These are phyloP conservation scores for Elsinoe ampelina DNA, from an alignment of 2,329 filamentous ascomycete genomes.

Conservation along the genomic window DNA sequence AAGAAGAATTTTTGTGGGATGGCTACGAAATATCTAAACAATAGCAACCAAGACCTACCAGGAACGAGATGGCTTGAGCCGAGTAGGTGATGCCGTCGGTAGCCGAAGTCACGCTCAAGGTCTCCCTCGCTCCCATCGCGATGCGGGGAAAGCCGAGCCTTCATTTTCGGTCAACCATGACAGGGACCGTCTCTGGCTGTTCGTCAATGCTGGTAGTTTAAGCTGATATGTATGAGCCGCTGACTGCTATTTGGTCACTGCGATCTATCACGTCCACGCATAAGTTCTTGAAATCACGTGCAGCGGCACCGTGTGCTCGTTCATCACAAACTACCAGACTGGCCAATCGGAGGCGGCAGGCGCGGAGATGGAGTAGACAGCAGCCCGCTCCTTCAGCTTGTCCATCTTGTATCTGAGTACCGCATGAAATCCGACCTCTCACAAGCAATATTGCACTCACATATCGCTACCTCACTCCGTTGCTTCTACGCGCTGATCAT, in stretches of 20 bases:
- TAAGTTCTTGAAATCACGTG: no score
- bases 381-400: not conserved
- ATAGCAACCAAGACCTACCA: not conserved
- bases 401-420: not conserved
- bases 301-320: no score
- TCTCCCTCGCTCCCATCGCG: not conserved
- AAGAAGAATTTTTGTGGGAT: not conserved
- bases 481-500: no score
- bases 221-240: no score
- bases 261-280: no score
- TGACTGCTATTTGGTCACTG: no score
- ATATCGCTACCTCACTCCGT: not conserved
- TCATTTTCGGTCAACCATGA: not conserved
- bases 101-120: constrained; percentile 1
- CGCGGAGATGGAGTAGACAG: not conserved
- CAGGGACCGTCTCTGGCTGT: no score
- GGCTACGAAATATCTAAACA: not conserved
- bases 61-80: not conserved
- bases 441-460: not conserved
- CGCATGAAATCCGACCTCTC: not conserved
- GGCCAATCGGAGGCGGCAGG: constrained; percentile 1
- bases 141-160: not conserved
- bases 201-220: no score
- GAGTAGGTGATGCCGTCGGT: not conserved
- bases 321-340: not conserved